Conservation (phyloP, 768 basidiomycete species). For the Russula abietina region DNA sequence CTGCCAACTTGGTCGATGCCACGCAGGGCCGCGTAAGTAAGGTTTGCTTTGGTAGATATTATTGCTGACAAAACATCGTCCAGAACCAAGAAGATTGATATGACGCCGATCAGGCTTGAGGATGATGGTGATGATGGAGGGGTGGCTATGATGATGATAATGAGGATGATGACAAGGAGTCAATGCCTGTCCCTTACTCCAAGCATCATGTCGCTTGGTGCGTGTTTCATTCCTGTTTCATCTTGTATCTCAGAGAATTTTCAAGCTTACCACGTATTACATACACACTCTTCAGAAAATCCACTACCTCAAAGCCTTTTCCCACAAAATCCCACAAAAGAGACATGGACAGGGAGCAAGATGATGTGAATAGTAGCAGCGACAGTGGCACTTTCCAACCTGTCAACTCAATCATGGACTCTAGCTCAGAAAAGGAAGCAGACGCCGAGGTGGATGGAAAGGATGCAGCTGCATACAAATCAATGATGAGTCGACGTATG, state of each 20-base stretch:
- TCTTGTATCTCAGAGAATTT: background rate
- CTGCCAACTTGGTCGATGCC: slow-evolving; percentile 49
- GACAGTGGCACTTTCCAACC: background rate
- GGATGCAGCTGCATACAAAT: too few relatives aligned
- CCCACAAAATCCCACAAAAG: too few relatives aligned
- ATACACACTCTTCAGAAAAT: too few relatives aligned
- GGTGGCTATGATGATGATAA: slow-evolving; percentile 27
- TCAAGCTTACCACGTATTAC: too few relatives aligned
- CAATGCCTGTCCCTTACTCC: slow-evolving; percentile 20
- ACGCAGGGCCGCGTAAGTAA: slow-evolving; percentile 53
- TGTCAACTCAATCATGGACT: slow-evolving; percentile 24
- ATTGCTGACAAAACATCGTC: slow-evolving; percentile 29
- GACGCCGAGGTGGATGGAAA: too few relatives aligned
- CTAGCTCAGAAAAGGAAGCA: slow-evolving; percentile 18
- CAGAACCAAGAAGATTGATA: slow-evolving; percentile 23
- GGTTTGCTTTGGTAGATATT: slow-evolving; percentile 30
- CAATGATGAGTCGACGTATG: too few relatives aligned
- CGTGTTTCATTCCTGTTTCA: background rate
- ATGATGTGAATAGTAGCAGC: background rate
- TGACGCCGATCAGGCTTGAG: too few relatives aligned
- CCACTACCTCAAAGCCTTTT: too few relatives aligned
- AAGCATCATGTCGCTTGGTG: slow-evolving; percentile 2
- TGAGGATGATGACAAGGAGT: slow-evolving; percentile 17
- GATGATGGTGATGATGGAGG: slow-evolving; percentile 32
- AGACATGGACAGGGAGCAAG: too few relatives aligned